Conservation (phyloP, 495 filamentous ascomycete genomes). For the Aspergillus biplanus region DNA sequence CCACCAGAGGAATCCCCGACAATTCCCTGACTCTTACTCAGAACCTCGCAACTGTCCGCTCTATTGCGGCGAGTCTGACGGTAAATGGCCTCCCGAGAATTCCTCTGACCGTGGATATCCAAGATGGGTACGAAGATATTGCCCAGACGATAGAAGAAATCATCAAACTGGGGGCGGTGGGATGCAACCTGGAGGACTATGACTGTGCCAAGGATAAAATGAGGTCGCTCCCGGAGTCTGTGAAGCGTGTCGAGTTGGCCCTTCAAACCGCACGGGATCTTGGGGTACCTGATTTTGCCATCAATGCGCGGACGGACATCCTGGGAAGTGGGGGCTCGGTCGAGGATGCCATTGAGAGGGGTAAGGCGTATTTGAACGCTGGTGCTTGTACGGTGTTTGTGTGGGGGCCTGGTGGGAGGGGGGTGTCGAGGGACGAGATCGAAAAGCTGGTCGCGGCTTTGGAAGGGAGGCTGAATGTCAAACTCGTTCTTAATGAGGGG, state of each 20-base stretch:
- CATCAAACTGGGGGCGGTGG: slow-evolving; percentile 50
- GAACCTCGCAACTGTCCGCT: slow-evolving; percentile 70
- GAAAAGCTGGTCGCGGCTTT: slow-evolving; percentile 38
- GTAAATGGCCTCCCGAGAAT: slow-evolving; percentile 24
- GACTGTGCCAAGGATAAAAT: slow-evolving; percentile 36
- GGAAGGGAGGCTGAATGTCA: slow-evolving; percentile 43
- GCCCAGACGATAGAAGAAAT: slow-evolving; percentile 41
- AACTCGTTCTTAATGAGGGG: slow-evolving; percentile 32
- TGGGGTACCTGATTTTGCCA: slow-evolving; percentile 52
- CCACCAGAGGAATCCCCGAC: slow-evolving; percentile 44
- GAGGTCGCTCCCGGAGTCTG: slow-evolving; percentile 37
- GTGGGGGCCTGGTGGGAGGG: slow-evolving; percentile 42
- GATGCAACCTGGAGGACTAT: slow-evolving; percentile 56
- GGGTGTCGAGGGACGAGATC: slow-evolving; percentile 40
- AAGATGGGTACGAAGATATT: slow-evolving; percentile 54
- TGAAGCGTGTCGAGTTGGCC: slow-evolving; percentile 39
- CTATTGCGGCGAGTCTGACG: slow-evolving; percentile 69
- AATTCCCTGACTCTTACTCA: slow-evolving; percentile 47
- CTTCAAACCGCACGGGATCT: slow-evolving; percentile 36
- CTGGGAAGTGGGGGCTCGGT: slow-evolving; percentile 34
- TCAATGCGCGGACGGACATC: slow-evolving; percentile 54
- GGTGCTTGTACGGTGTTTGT: slow-evolving; percentile 52
- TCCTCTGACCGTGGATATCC: slow-evolving; percentile 55
- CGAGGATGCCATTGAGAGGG: slow-evolving; percentile 48
- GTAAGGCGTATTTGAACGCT: slow-evolving; percentile 48